Evolutionary conservation across 495 filamentous ascomycete species (phyloP).

Genomic region (Aspergillus saccharolyticus): DNA sequence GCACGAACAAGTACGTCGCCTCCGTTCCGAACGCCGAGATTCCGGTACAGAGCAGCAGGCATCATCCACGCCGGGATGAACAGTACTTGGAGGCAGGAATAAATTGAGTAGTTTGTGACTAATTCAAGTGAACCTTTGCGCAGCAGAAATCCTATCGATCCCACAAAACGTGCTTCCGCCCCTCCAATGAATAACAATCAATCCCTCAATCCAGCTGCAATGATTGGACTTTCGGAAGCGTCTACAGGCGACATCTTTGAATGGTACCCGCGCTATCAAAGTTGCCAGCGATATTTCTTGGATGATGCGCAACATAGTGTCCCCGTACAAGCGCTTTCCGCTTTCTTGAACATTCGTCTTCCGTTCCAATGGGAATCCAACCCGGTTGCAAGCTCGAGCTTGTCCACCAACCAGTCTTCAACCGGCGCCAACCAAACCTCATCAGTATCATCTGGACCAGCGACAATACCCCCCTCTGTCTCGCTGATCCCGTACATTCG

Average conservation of each 20-base stretch:
- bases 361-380: constrained; percentile 43
- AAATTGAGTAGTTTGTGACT: constrained; percentile 3
- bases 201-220: constrained; percentile 38
- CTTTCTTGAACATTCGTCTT: constrained; percentile 81
- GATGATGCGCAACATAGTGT: constrained; percentile 83
- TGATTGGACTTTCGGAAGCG: constrained; percentile 34
- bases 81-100: neutral
- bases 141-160: constrained; percentile 19
- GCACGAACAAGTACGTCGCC: neutral
- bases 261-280: constrained; percentile 91
- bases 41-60: neutral
- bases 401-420: constrained; percentile 25
- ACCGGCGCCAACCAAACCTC: constrained; percentile 14
- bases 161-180: constrained; percentile 15
- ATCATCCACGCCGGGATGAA: neutral
- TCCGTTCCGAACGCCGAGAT: neutral
- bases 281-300: constrained; percentile 88
- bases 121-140: constrained; percentile 1
- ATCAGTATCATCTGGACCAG: constrained; percentile 14
- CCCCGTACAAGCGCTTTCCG: constrained; percentile 80
- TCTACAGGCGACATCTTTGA: constrained; percentile 61
- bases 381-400: constrained; percentile 30
- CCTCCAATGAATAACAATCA: constrained; percentile 32
- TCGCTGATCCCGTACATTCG: constrained; percentile 86
- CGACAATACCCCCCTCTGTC: constrained; percentile 43